Evolutionary conservation across 495 filamentous ascomycete species (phyloP), one percentile per base, ranked within the genome.

Genomic region (Aspergillus indologenus): DNA sequence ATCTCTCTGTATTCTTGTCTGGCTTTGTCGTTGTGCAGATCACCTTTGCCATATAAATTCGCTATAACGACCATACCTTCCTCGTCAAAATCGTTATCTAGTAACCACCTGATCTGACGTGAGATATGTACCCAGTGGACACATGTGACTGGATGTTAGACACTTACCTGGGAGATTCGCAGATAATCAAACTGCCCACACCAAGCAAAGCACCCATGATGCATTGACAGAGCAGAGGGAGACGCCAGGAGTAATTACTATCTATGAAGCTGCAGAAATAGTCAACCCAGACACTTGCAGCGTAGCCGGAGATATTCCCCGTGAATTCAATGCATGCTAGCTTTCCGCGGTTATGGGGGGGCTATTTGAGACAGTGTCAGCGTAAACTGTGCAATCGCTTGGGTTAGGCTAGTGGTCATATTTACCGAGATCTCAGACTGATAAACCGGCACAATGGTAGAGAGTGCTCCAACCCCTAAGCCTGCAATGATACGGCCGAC

Each of bases 61-160:
- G 95, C 95, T 70, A 98, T 96, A 15, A 98, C 95, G 5, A 96
- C 86, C 71, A 98, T 96, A 23, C 94, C 94, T 70, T 98, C 95
- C 69, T 98, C 94, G 67, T 98, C 94, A 68, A 96, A 89, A 67
- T 98, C 95, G 68, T 97, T 96, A 67, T 98, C 94, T 23, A 98
- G 79, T 15, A 98, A 82, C 94, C 94, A 98, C 72, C 93, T 96
- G 61, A 3, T 62, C 15, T 11, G 3, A 48, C 54, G 48, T 51
- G 26, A 53, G 51, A 18, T 52, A 45, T n/a, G 42, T 5, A 61
- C 54, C 56, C 22, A 40, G 9, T 5, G 43, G 34, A 45, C 19
- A 18, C 40, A 42, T 24, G 14, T 22, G 15, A 26, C 43, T 8
- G n/a, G 17, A 24, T 6, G 19, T n/a, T 17, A 34, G 11, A 22